Evolutionary conservation across 2,329 filamentous ascomycete species (phyloP), one percentile per base, ranked within the genome.

Genomic region (Salinomyces thailandicus): DNA sequence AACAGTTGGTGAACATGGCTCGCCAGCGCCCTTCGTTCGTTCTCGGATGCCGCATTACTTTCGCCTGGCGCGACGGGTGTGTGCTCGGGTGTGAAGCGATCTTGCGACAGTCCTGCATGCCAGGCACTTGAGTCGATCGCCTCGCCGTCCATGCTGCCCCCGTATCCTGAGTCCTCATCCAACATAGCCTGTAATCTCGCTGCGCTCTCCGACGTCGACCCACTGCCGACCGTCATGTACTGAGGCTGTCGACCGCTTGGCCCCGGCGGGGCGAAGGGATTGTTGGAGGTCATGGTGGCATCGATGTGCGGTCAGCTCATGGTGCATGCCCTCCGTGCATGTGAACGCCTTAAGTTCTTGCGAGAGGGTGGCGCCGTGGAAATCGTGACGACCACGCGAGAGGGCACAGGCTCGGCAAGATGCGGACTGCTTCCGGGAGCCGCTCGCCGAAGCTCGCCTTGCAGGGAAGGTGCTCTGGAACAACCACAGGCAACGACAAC

Each of bases 111-210:
- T 39, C 68, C 68, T 13, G 70, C 65, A 52, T 72, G 67, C 71
- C 73, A 78, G 34, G 61, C 61, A 27, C 63, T 60, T 36, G 59
- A 55, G 52, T 61, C 61, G 47, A 73, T 73, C 35, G 81, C 81
- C 42, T 77, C 79, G 36, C 66, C 62, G 18, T 73, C 67, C 33
- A 81, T 70, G 57, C 85, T 94, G 30, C 81, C 82, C 37, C 85
- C 87, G 55, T 96, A 96, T 5, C 89, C 91, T 13, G 89, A 96
- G 58, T 98, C 91, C 39, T 77, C 68, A 43, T 93, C 85, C 37
- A 96, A 68, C 50, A 93, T 74, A 13, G 79, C 77, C 61, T 91
- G 84, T 26, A 96, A 69, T 37, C 79, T 79, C 18, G 81, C 75
- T 24, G 85, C 87, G 57, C 85, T 84, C 54, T 85, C 78, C 14